These are phyloP conservation scores for Leccinum pachyderme DNA, from an alignment of 1,284 basidiomycete genomes.

Conservation along the genomic window DNA sequence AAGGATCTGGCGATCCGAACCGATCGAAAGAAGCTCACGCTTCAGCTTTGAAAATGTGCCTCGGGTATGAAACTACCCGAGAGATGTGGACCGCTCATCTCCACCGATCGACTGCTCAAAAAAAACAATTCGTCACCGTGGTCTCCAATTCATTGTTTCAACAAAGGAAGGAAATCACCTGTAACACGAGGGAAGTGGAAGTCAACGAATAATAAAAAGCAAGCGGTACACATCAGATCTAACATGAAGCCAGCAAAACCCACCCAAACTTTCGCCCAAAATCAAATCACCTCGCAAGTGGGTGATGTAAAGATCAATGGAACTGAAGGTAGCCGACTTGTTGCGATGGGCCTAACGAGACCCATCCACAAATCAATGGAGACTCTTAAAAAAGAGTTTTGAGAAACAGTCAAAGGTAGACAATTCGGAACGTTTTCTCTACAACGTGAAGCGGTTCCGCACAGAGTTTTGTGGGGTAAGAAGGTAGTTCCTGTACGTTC, in stretches of 20 bases:
- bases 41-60: neutral
- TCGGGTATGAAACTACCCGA: neutral
- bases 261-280: neutral
- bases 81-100: constrained; percentile 1
- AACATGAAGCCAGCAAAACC: neutral
- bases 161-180: neutral
- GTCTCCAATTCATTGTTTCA: neutral
- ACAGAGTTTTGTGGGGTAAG: too few relatives aligned
- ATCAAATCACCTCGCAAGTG: neutral
- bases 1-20: neutral
- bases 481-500: too few relatives aligned
- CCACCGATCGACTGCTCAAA: too few relatives aligned
- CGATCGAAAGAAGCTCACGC: neutral
- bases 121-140: neutral
- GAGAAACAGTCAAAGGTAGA: too few relatives aligned
- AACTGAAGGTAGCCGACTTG: neutral
- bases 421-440: too few relatives aligned
- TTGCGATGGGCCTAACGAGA: too few relatives aligned
- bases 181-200: neutral
- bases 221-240: neutral
- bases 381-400: too few relatives aligned
- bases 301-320: neutral
- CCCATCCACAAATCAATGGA: too few relatives aligned
- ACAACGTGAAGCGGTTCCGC: too few relatives aligned
- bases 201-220: too few relatives aligned